Percentiles rank a stretch among this genome's conserved stretches.
phyloP scores from a whole-genome alignment of 1,284 basidiomycete species.

The Ustilago cynodontis region DNA sequence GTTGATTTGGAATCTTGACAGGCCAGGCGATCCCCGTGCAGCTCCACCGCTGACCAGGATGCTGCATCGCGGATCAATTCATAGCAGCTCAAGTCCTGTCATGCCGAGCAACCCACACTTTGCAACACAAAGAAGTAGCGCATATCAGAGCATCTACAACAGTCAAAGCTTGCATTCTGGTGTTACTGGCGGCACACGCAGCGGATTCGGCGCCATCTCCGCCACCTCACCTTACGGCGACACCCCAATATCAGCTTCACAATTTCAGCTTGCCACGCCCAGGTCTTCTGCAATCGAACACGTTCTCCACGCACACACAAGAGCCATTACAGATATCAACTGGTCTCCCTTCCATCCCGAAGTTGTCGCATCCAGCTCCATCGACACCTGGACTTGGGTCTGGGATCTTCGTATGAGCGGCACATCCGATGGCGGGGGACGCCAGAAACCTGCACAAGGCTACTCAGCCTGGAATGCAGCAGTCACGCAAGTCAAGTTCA shows the following conservation, averaged over 20 bases:
- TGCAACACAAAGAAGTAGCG: conserved; percentile 35
- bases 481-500: conserved; percentile 68
- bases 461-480: conserved; percentile 68
- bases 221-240: conserved; percentile 25
- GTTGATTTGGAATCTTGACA: conserved; percentile 91
- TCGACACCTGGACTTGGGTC: conserved; percentile 69
- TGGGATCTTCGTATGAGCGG: conserved; percentile 66
- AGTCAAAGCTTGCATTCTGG: conserved; percentile 40
- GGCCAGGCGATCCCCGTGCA: conserved; percentile 52
- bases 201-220: conserved; percentile 31
- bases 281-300: conserved; percentile 61
- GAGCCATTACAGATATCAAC: conserved; percentile 70
- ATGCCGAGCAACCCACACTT: conserved; percentile 39
- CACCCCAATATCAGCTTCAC: conserved; percentile 30
- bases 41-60: conserved; percentile 28
- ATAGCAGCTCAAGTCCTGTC: conserved; percentile 39
- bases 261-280: conserved; percentile 19
- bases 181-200: conserved; percentile 42
- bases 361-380: conserved; percentile 65
- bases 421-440: conserved; percentile 22
- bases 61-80: conserved; percentile 34
- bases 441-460: conserved; percentile 61
- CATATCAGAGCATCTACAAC: conserved; percentile 45
- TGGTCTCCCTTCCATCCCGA: conserved; percentile 68
- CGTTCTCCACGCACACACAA: conserved; percentile 63